Percentiles rank a stretch among this genome's conserved stretches.
These are phyloP conservation scores for Monosporozyma solicola DNA, from an alignment of 805 yeast species.

Conservation along the genomic window DNA sequence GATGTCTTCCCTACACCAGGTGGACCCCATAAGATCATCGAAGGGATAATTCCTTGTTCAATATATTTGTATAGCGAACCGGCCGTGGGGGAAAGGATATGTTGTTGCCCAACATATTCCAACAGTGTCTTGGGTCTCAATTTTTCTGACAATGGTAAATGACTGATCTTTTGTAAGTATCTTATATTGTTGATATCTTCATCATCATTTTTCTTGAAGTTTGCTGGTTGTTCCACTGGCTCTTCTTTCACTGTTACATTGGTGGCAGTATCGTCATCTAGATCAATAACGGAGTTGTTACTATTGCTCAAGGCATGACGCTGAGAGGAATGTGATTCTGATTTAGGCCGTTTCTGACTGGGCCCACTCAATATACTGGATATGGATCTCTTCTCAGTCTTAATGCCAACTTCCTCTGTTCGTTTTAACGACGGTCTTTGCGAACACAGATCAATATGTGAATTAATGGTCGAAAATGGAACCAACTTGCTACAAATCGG, in stretches of 20 bases:
- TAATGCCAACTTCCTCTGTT: background rate
- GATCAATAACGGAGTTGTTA: conserved; percentile 2
- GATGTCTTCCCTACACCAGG: conserved; percentile 93
- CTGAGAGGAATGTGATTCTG: background rate
- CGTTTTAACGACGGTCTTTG: background rate
- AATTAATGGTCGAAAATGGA: conserved; percentile 19
- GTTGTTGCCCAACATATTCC: conserved; percentile 79
- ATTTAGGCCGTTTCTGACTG: background rate
- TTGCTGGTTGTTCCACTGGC: background rate
- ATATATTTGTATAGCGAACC: conserved; percentile 65
- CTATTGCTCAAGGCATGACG: background rate
- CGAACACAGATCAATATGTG: conserved; percentile 26
- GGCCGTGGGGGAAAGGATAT: conserved; percentile 49
- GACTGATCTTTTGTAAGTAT: conserved; percentile 22
- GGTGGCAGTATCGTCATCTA: background rate
- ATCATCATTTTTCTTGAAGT: background rate
- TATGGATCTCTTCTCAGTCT: background rate
- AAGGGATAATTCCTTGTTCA: conserved; percentile 56
- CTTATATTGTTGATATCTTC: conserved; percentile 13
- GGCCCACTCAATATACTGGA: background rate
- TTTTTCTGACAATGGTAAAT: conserved; percentile 58
- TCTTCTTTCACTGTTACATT: background rate
- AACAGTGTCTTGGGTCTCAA: conserved; percentile 66
- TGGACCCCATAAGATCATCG: conserved; percentile 89
- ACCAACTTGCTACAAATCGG: conserved; percentile 26